A percentile compares a stretch with the other conserved stretches of the same genome.
phyloP scores from a whole-genome alignment of 805 yeast species.

The Saccharomycopsis fodiens region DNA sequence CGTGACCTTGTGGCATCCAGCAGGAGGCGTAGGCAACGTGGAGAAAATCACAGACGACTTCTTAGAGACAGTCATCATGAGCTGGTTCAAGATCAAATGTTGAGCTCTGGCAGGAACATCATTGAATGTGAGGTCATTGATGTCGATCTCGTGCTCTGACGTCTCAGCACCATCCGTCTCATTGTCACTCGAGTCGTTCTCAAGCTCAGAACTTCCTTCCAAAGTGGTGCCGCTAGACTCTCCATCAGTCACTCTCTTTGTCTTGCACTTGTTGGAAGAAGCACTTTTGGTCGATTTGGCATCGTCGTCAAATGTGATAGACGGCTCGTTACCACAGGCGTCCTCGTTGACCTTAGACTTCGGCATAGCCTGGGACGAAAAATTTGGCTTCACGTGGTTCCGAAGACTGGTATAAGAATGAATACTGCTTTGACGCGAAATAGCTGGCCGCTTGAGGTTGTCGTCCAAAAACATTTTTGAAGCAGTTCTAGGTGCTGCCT shows the following conservation, averaged over 20 bases:
- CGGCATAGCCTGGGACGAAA: slow-evolving; percentile 68
- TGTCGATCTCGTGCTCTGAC: slow-evolving; percentile 22
- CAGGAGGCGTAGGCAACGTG: slow-evolving; percentile 81
- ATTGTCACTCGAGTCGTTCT: slow-evolving; percentile 21
- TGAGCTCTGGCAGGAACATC: slow-evolving; percentile 91
- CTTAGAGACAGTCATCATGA: slow-evolving; percentile 61
- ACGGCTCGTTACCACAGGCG: slow-evolving; percentile 60
- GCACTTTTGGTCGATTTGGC: slow-evolving; percentile 11
- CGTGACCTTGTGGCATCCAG: slow-evolving; percentile 71
- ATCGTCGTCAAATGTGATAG: slow-evolving; percentile 39
- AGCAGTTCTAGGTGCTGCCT: not conserved
- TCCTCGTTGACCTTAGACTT: slow-evolving; percentile 59
- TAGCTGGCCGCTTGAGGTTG: slow-evolving; percentile 7
- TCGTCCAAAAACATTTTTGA: slow-evolving; percentile 9
- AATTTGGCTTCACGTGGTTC: slow-evolving; percentile 44
- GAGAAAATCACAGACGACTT: slow-evolving; percentile 73
- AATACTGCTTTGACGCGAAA: slow-evolving; percentile 20
- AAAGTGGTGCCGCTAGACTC: not conserved
- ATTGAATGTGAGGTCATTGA: slow-evolving; percentile 51
- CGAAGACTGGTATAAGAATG: slow-evolving; percentile 19
- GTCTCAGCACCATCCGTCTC: slow-evolving; percentile 26
- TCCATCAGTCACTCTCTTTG: not conserved
- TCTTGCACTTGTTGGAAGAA: not conserved
- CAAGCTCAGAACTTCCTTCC: slow-evolving; percentile 15
- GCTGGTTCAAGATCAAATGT: slow-evolving; percentile 77